These are phyloP conservation scores for Aspergillus neotritici DNA, from an alignment of 2,329 filamentous ascomycete species.

Conservation along the genomic window DNA sequence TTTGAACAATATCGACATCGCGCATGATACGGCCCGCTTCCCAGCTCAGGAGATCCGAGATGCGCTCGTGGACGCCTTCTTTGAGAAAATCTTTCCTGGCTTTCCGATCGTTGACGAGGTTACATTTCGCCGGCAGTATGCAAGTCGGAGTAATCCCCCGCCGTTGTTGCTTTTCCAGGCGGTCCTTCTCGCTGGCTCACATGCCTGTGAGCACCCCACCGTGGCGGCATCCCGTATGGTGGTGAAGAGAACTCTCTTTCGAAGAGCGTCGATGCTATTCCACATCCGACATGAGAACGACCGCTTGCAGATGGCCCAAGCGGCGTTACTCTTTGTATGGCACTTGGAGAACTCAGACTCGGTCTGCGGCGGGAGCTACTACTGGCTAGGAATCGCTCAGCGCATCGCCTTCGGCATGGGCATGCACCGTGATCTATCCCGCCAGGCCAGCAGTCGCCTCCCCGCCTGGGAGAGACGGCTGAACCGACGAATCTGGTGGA, in stretches of 20 bases:
- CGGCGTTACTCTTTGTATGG: constrained; percentile 24
- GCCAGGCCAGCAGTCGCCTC: background rate
- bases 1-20: background rate
- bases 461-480: background rate
- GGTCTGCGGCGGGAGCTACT: constrained; percentile 18
- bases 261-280: constrained; percentile 22
- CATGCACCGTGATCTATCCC: constrained; percentile 14
- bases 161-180: constrained; percentile 25
- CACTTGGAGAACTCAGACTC: constrained; percentile 20
- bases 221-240: constrained; percentile 16
- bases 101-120: constrained; percentile 23
- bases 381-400: constrained; percentile 23
- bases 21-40: background rate
- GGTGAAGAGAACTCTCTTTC: constrained; percentile 21
- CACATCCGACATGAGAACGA: constrained; percentile 25
- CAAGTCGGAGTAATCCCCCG: constrained; percentile 14
- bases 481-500: background rate
- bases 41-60: constrained; percentile 13
- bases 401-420: constrained; percentile 26
- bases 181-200: constrained; percentile 24
- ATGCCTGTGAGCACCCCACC: constrained; percentile 17
- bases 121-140: constrained; percentile 12
- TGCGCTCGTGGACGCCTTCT: constrained; percentile 22
- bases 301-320: constrained; percentile 21
- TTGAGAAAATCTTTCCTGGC: constrained; percentile 23